phyloP scores from a whole-genome alignment of 179 eudicot species.

The Spinacia oleracea region DNA sequence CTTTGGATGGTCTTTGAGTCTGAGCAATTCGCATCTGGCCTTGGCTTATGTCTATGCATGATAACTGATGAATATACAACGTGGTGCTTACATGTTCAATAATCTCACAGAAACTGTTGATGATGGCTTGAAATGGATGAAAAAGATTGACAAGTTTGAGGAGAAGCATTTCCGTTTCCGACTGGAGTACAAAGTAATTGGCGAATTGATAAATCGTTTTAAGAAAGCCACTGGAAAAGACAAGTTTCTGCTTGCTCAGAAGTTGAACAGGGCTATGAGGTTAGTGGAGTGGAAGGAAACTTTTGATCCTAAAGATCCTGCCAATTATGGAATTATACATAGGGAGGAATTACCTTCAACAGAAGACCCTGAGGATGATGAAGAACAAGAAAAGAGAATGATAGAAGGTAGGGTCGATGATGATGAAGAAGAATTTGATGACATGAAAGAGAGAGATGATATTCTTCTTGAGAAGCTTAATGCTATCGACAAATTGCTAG shows the following conservation, averaged over 20 bases:
- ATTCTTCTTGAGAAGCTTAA: conserved; percentile 69
- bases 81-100: conserved; percentile 15
- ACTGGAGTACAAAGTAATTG: conserved; percentile 82
- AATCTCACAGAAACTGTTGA: conserved; percentile 52
- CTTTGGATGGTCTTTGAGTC: background rate
- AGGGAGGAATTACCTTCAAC: conserved; percentile 43
- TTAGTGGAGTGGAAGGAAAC: conserved; percentile 73
- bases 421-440: conserved; percentile 60
- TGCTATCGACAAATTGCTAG: conserved; percentile 67
- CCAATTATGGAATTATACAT: conserved; percentile 67
- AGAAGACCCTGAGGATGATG: conserved; percentile 44
- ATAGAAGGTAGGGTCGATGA: conserved; percentile 41
- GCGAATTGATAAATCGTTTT: conserved; percentile 73
- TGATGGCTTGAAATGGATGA: conserved; percentile 72
- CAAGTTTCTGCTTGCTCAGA: conserved; percentile 77
- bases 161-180: conserved; percentile 64
- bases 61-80: background rate
- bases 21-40: background rate
- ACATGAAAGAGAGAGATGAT: conserved; percentile 88
- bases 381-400: conserved; percentile 37
- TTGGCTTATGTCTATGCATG: background rate
- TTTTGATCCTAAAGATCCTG: conserved; percentile 71
- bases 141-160: conserved; percentile 71
- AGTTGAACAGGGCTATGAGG: conserved; percentile 84
- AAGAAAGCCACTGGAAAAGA: conserved; percentile 85